Conservation (phyloP, 129 eudicot species). For the Erigeron canadensis region DNA sequence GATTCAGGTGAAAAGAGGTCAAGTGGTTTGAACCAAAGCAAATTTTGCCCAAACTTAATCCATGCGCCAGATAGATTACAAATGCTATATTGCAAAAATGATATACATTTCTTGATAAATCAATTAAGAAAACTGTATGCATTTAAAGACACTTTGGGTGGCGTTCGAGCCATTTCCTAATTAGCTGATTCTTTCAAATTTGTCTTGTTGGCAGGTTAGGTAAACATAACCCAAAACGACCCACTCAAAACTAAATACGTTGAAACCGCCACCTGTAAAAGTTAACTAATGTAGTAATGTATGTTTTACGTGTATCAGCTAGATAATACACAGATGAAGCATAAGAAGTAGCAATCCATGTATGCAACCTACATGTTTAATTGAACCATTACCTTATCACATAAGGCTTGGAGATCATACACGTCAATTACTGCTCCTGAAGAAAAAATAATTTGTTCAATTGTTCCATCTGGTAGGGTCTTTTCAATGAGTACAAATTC, state of each 20-base stretch:
- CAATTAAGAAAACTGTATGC: not conserved
- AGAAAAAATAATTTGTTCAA: conserved; percentile 90
- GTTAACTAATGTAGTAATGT: not conserved
- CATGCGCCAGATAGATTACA: not conserved
- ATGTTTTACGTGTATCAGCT: not conserved
- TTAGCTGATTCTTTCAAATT: not conserved
- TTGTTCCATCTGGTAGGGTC: conserved; percentile 62
- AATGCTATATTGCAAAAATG: not conserved
- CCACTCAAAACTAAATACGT: conserved; percentile 2
- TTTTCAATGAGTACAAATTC: conserved; percentile 89
- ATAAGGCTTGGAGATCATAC: conserved; percentile 79
- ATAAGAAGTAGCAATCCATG: not conserved
- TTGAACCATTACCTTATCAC: conserved; percentile 68
- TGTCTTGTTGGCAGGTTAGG: not conserved
- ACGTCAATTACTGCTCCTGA: conserved; percentile 91
- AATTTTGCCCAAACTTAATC: not conserved
- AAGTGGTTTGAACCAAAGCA: not conserved
- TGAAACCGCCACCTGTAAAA: not conserved
- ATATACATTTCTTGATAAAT: not conserved
- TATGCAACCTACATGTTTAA: not conserved
- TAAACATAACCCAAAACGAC: not conserved
- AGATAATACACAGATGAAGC: conserved; percentile 8
- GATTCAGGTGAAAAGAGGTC: not conserved
- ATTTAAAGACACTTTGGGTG: not conserved
- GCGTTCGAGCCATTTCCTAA: not conserved